A percentile compares a stretch with the other conserved stretches of the same genome.
These are phyloP conservation scores for Coemansia sp. DNA, from an alignment of 192 early-diverging fungal genomes.

Conservation along the genomic window DNA sequence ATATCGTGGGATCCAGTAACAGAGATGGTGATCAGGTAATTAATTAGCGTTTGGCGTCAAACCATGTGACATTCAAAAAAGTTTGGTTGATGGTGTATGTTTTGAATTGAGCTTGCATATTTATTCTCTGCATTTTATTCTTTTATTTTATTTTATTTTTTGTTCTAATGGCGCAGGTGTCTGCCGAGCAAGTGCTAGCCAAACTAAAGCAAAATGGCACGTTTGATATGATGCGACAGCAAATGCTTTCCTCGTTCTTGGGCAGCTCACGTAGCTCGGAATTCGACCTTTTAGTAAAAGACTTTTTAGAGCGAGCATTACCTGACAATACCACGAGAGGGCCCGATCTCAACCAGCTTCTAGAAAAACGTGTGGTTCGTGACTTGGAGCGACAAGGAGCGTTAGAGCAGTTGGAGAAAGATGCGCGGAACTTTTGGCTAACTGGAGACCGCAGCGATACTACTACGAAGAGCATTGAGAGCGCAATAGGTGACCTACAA, in stretches of 20 bases:
- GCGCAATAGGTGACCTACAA: slow-evolving; percentile 10
- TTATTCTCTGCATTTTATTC: not conserved
- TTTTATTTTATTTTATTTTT: not conserved
- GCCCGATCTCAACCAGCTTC: not conserved
- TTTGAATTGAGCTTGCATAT: not conserved
- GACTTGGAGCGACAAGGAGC: slow-evolving; percentile 21
- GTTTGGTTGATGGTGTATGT: not conserved
- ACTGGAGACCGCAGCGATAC: slow-evolving; percentile 1
- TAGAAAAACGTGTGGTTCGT: slow-evolving; percentile 21
- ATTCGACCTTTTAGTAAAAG: slow-evolving; percentile 14
- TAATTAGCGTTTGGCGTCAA: not conserved
- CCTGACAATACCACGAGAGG: slow-evolving; percentile 12
- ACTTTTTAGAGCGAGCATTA: slow-evolving; percentile 13
- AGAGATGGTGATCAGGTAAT: not conserved
- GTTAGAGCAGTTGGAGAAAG: slow-evolving; percentile 35
- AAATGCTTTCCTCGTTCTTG: slow-evolving; percentile 25
- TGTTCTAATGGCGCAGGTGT: slow-evolving; percentile 18
- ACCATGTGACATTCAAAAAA: not conserved
- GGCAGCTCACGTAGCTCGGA: slow-evolving; percentile 25
- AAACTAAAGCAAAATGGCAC: slow-evolving; percentile 32
- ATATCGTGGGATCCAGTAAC: not conserved
- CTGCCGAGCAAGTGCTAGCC: slow-evolving; percentile 36
- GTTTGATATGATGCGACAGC: slow-evolving; percentile 33
- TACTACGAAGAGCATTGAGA: not conserved
- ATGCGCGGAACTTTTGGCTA: slow-evolving; percentile 45